Base-by-base conservation (phyloP, 2,329 filamentous ascomycete genomes). In the Colletotrichum liriopes region DNA sequence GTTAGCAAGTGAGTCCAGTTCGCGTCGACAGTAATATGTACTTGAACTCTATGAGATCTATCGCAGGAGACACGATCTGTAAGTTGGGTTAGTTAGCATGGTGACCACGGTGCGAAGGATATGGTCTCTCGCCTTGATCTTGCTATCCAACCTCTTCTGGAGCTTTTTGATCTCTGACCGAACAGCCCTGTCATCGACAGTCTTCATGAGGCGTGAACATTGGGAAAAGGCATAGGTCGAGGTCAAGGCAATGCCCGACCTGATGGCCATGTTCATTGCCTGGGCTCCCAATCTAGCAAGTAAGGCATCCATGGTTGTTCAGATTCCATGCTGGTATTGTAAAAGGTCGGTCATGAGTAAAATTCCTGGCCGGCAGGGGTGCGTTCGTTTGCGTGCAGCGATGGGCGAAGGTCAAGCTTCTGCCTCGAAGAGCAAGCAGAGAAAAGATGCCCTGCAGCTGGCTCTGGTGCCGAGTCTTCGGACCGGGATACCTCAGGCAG, bases 1-100 rank as follows among this genome's bases (percentile, higher is more conserved):
- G 79, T 78, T 26, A 80, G 69, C 41, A 32, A 37, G 29, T 20
- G 35, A 16, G 32, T 20, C 16, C 12, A 35, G n/a, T 59, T 20
- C 32, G 39, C 8, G 39, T 8, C 32, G 39, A 35, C 35, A 16
- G 35, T 23, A 14, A 58, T 2, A 75, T 87, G 77, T 81, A 93
- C 92, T 96, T 96, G 77, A 98, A 88, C 81, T 98, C 94, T 77
- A 98, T 94, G 86, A 98, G 91, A 79, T 98, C 94, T 78, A 97
- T 96, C 12, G 94, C 93, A 0, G 95, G 95, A 14, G 94, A 95
- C 56, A 98, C 92, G 75, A 98, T 94, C 91, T 94, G 74, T 26
- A 71, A 58, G 23, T 43, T 5, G 7, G 11, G 60, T 73, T 29
- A 69, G 60, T 73, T 29, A 69, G 55, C 29, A 52, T 35, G 29